Evolutionary conservation across 2,329 filamentous ascomycete species (phyloP).

Genomic region (Exophiala sp.): DNA sequence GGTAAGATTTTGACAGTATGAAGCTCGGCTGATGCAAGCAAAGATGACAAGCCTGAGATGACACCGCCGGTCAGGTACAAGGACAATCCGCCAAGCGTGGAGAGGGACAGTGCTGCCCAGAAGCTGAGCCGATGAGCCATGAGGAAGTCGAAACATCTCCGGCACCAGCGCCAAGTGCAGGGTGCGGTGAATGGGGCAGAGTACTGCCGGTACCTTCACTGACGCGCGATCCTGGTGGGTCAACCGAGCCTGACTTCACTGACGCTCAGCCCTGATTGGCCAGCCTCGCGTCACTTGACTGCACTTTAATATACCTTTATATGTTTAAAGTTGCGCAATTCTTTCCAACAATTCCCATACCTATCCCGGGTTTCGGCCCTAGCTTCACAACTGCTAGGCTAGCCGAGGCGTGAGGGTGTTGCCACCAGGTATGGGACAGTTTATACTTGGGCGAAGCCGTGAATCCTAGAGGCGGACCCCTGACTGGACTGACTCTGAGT

Average conservation of each 20-base stretch:
- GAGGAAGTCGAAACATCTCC: too few species aligned
- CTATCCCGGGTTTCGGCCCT: background rate
- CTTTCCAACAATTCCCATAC: background rate
- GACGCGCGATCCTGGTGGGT: background rate
- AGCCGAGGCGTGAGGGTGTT: background rate
- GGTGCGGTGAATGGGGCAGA: too few species aligned
- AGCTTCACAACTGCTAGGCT: background rate
- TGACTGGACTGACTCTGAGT: conserved; percentile 1
- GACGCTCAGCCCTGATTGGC: background rate
- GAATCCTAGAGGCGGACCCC: conserved; percentile 1
- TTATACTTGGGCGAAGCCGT: background rate
- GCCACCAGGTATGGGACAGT: conserved; percentile 1
- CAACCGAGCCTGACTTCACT: too few species aligned
- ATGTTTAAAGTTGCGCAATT: background rate
- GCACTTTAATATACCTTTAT: background rate
- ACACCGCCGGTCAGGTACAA: too few species aligned
- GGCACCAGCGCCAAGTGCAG: too few species aligned
- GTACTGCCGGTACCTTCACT: background rate
- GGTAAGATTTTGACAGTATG: too few species aligned
- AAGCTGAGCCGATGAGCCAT: too few species aligned
- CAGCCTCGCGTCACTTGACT: background rate
- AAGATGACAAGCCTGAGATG: too few species aligned
- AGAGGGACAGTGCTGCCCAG: too few species aligned
- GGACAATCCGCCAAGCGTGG: too few species aligned
- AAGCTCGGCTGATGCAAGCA: too few species aligned